phyloP scores from a whole-genome alignment of 768 basidiomycete species.

The Tubosaeta sp. region DNA sequence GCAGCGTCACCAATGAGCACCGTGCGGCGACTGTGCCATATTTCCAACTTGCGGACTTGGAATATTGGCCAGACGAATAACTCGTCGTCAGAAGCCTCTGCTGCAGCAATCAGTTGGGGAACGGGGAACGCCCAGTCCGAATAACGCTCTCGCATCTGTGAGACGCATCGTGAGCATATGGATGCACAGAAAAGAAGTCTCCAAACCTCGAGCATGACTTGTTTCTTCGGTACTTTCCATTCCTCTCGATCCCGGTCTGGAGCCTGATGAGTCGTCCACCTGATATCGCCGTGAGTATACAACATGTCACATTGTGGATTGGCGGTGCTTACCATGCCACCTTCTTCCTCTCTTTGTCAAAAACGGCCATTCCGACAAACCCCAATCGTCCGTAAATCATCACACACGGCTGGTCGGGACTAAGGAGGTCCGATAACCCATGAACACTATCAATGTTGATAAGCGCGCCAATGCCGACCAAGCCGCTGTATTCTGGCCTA shows the following conservation, averaged over 20 bases:
- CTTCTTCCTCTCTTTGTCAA: conserved; percentile 23
- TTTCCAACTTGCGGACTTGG: conserved; percentile 20
- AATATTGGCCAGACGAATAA: conserved; percentile 29
- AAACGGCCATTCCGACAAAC: conserved; percentile 25
- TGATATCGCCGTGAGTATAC: neutral
- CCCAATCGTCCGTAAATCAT: conserved; percentile 27
- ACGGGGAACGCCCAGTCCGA: conserved; percentile 27
- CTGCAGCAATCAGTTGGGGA: conserved; percentile 22
- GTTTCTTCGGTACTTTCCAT: conserved; percentile 23
- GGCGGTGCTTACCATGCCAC: conserved; percentile 20
- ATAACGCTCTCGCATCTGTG: conserved; percentile 25
- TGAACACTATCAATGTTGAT: conserved; percentile 15
- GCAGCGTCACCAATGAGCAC: conserved; percentile 32
- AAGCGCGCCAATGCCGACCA: conserved; percentile 22
- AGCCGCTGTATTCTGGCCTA: conserved; percentile 27
- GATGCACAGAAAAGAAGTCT: neutral
- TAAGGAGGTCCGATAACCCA: conserved; percentile 19
- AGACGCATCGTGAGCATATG: neutral
- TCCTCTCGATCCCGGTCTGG: conserved; percentile 25
- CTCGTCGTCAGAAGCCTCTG: conserved; percentile 12
- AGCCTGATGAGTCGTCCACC: conserved; percentile 30
- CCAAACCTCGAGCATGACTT: conserved; percentile 18
- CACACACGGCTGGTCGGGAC: conserved; percentile 23
- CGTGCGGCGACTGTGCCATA: conserved; percentile 22
- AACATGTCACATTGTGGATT: neutral